phyloP scores from a whole-genome alignment of 2,329 filamentous ascomycete genomes.

The Westerdykella ornata region DNA sequence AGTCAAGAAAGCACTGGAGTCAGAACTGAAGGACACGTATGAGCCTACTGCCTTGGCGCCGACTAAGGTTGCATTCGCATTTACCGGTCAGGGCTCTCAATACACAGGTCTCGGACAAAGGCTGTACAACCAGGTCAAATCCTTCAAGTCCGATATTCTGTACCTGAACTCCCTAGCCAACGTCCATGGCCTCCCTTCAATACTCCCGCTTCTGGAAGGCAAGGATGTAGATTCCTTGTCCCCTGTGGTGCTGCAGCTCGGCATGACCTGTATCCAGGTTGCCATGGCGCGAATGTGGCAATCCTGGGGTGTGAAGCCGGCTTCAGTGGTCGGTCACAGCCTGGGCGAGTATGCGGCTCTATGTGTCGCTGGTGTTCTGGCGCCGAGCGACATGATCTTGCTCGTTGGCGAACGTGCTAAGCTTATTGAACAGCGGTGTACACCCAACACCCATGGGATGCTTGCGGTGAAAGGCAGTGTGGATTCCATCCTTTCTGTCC shows the following conservation, averaged over 20 bases:
- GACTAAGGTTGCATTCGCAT: slow-evolving; percentile 47
- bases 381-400: slow-evolving; percentile 63
- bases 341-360: slow-evolving; percentile 70
- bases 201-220: slow-evolving; percentile 45
- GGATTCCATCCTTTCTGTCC: slow-evolving; percentile 49
- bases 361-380: slow-evolving; percentile 63
- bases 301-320: slow-evolving; percentile 49
- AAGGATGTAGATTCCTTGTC: slow-evolving; percentile 46
- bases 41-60: slow-evolving; percentile 49
- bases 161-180: slow-evolving; percentile 44
- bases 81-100: slow-evolving; percentile 49
- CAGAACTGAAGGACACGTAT: slow-evolving; percentile 46
- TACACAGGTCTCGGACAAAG: slow-evolving; percentile 47
- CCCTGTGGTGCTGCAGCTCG: slow-evolving; percentile 48
- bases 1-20: slow-evolving; percentile 41
- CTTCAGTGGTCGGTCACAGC: slow-evolving; percentile 51
- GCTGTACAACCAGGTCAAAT: slow-evolving; percentile 44
- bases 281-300: slow-evolving; percentile 49
- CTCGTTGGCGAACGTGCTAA: slow-evolving; percentile 63
- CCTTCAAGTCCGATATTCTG: slow-evolving; percentile 46
- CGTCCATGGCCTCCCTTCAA: slow-evolving; percentile 44
- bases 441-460: slow-evolving; percentile 60
- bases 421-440: slow-evolving; percentile 59
- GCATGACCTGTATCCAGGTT: slow-evolving; percentile 49
- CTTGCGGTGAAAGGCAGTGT: slow-evolving; percentile 50